These are phyloP conservation scores for Parascedosporium putredinis DNA, from an alignment of 2,329 filamentous ascomycete species.

Conservation along the genomic window DNA sequence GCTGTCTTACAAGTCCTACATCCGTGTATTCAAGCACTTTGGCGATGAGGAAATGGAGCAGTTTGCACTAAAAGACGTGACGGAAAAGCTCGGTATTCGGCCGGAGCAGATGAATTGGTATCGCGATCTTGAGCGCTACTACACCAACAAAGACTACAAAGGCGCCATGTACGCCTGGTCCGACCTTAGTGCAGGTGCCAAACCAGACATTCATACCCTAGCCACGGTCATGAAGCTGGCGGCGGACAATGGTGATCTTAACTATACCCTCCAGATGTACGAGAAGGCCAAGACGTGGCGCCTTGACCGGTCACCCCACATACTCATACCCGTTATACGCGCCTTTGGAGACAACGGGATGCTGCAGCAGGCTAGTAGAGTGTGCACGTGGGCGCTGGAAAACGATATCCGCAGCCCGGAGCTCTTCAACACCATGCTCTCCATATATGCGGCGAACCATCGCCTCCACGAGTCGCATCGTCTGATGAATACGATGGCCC, in stretches of 20 bases:
- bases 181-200: slow-evolving; percentile 36
- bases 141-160: slow-evolving; percentile 54
- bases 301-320: slow-evolving; percentile 41
- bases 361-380: slow-evolving; percentile 24
- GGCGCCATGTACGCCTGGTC: slow-evolving; percentile 56
- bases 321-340: slow-evolving; percentile 56
- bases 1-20: neutral
- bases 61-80: slow-evolving; percentile 8
- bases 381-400: slow-evolving; percentile 38
- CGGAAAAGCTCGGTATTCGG: slow-evolving; percentile 11
- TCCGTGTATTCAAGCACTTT: slow-evolving; percentile 2
- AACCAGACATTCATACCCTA: slow-evolving; percentile 56
- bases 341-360: slow-evolving; percentile 44
- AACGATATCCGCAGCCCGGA: slow-evolving; percentile 42
- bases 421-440: slow-evolving; percentile 72
- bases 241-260: slow-evolving; percentile 61
- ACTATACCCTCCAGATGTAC: slow-evolving; percentile 56
- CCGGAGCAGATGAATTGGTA: slow-evolving; percentile 63
- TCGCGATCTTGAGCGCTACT: slow-evolving; percentile 61
- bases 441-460: slow-evolving; percentile 55
- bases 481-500: slow-evolving; percentile 38
- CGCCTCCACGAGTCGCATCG: slow-evolving; percentile 38
- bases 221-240: slow-evolving; percentile 64
- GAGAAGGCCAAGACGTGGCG: slow-evolving; percentile 45
- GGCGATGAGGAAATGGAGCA: slow-evolving; percentile 9